phyloP scores from a whole-genome alignment of 352 stramenopile species.

The Phytopythium boreale region DNA sequence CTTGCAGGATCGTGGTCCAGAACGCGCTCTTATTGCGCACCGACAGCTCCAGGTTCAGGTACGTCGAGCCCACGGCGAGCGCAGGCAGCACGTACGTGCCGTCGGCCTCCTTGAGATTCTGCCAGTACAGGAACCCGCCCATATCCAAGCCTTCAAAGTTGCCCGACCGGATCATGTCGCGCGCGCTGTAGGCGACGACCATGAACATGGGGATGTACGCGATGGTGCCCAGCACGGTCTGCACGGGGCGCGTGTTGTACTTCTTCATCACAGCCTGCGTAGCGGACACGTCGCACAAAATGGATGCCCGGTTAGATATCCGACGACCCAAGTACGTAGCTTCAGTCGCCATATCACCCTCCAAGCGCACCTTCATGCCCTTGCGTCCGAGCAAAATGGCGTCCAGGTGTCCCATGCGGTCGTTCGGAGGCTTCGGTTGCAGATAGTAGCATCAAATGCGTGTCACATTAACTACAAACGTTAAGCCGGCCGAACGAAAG shows the following conservation, averaged over 20 bases:
- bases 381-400: conserved; percentile 46
- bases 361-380: conserved; percentile 31
- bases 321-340: not conserved
- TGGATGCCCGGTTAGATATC: not conserved
- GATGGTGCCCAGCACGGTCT: conserved; percentile 59
- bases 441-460: conserved; percentile 6
- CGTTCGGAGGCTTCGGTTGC: conserved; percentile 23
- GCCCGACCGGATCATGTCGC: conserved; percentile 73
- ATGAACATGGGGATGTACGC: conserved; percentile 74
- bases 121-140: conserved; percentile 61
- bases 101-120: conserved; percentile 63
- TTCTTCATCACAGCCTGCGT: conserved; percentile 63
- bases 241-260: conserved; percentile 65
- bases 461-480: not conserved
- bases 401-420: conserved; percentile 45
- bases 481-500: not conserved
- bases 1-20: conserved; percentile 38
- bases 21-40: conserved; percentile 44
- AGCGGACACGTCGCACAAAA: not conserved
- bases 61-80: conserved; percentile 53
- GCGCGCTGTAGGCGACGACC: conserved; percentile 69
- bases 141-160: conserved; percentile 58
- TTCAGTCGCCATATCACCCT: not conserved
- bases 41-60: conserved; percentile 59
- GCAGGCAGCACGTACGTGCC: conserved; percentile 56